Base-by-base conservation (phyloP, 2,329 filamentous ascomycete genomes). In the Pyrenophora tritici-repentis region DNA sequence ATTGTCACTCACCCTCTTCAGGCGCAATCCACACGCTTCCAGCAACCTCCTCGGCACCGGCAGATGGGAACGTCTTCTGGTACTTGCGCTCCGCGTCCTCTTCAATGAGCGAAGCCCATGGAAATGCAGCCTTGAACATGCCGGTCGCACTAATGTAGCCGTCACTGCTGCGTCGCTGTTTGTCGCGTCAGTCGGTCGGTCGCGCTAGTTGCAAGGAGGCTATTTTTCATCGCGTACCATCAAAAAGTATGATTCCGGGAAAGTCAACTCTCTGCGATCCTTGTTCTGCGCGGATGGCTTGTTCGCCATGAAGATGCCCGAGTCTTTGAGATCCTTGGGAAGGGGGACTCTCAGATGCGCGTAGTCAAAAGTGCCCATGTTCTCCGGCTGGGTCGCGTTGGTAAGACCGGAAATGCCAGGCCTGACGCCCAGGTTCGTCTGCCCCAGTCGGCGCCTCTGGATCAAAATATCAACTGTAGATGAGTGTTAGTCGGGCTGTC, bases 1-100 rank as follows among this genome's bases (percentile, higher is more conserved):
- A 38, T 14, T 9, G 13, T 22, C 24, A 67, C 68, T 51, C 78
- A 88, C 85, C 85, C 71, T 84, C 78, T 59, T 87, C 81, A 5
- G 93, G 91, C 39, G 91, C 86, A 42, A 97, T 92, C 94, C 94
- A 99, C 44, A 99, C 86, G 73, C 97, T 99, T 38, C 94, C 94
- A 20, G 94, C 94, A 24, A 94, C 91, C 79, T 97, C 94, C 70
- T 97, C 92, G 49, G 82, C 82, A 64, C 91, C 96, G 8, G 92
- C 95, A 24, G 88, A 88, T 29, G 84, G 76, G 22, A 94, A 86
- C 6, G 83, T 84, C 78, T 96, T 97, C 76, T 99, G 87, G 75
- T 91, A 92, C 66, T 83, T 85, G 70, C 90, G 87, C 78, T 95
- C 90, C 2, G 78, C 76, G 63, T 90, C 85, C 69, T 94, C 90